Evolutionary conservation across 352 stramenopile genomes (phyloP), one percentile per base, ranked within the genome.

Genomic region (Pythium rhizo-oryzae): DNA sequence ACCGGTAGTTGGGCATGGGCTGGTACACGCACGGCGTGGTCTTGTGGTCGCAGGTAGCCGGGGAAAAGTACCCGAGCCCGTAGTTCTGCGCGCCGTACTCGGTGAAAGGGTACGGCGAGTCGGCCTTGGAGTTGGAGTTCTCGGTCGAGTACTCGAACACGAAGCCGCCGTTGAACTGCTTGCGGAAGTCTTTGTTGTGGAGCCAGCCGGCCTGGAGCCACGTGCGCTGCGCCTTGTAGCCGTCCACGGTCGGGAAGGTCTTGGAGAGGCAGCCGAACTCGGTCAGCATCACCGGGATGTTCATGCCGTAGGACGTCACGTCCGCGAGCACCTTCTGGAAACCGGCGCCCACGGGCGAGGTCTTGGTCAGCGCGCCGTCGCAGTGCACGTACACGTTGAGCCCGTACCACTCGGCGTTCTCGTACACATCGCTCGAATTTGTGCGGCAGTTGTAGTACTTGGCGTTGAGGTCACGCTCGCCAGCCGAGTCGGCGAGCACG

Each of bases 371-470:
- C 4, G 33, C 28, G 19, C 60, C 67, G 63, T 96, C 74, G 63
- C 89, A 97, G 59, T 51, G n/a, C 53, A 86, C 67, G 59, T 97
- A 96, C 53, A 84, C 77, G 66, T 97, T 97, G n/a, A 97, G 52
- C 19, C 86, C 90, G 63, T 92, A 96, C 86, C 86, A 97, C 68
- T 96, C 80, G 1, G 85, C 81, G 43, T 86, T 87, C 70, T 96
- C 86, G 47, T 91, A 85, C 68, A 71, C 33, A 59, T 97, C 91
- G 1, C 33, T 78, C 4, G 76, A 60, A 63, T 93, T 77, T 0
- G 81, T 91, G 64, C 82, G 75, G 72, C 91, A 97, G 72, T 93
- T 92, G 71, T 96, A 97, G 70, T 97, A 97, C 50, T 80, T 72
- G 16, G 81, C 77, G 58, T 96, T 92, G 1, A 80, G 41, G 39